Conservation (phyloP, 805 yeast species). For the Pichia paraexigua region DNA sequence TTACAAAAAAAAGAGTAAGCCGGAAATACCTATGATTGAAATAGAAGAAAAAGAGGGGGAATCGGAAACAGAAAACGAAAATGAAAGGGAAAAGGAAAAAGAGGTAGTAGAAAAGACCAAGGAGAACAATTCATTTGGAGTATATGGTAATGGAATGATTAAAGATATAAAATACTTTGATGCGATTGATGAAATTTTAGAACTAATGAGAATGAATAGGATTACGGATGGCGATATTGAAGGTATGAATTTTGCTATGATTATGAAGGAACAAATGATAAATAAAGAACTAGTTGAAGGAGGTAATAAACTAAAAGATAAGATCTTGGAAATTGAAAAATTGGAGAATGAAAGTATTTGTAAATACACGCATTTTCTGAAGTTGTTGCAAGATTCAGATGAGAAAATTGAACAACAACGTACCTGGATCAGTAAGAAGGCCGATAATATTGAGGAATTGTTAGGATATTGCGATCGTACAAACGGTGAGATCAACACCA, state of each 20-base stretch:
- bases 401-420: conserved; percentile 16
- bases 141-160: background rate
- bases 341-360: conserved; percentile 24
- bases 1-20: conserved; percentile 15
- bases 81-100: too few species aligned
- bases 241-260: conserved; percentile 1
- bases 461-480: conserved; percentile 59
- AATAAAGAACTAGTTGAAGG: background rate
- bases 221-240: conserved; percentile 1
- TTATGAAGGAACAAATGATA: conserved; percentile 1
- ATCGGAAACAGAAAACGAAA: too few species aligned
- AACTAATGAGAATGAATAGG: background rate
- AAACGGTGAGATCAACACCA: conserved; percentile 66
- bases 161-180: conserved; percentile 1
- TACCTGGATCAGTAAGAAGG: conserved; percentile 16
- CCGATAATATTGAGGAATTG: conserved; percentile 48
- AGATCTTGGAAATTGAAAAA: conserved; percentile 23
- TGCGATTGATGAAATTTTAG: conserved; percentile 5
- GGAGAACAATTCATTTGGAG: too few species aligned
- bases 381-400: conserved; percentile 18
- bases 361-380: conserved; percentile 13
- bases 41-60: conserved; percentile 1
- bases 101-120: too few species aligned
- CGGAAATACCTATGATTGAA: conserved; percentile 4
- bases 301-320: conserved; percentile 14